Evolutionary conservation across 176 grass and related monocot genomes (phyloP).

Genomic region (Calamus simplicifolius): DNA sequence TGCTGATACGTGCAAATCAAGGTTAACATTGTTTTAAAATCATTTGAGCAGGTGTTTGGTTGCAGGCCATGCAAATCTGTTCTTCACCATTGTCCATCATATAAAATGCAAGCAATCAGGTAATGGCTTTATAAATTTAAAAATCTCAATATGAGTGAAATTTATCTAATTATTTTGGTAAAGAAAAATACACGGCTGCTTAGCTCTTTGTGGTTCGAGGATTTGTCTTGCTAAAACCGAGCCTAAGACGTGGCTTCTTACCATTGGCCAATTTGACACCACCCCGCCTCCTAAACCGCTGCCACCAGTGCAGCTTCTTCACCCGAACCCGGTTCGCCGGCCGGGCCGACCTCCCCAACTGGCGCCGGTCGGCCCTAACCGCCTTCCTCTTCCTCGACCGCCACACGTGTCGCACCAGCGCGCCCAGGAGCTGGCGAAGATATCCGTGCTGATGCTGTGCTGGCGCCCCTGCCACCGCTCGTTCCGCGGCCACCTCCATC

Average conservation of each 20-base stretch:
- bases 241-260: conserved; percentile 20
- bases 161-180: too few species aligned
- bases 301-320: conserved; percentile 59
- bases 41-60: too few species aligned
- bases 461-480: not conserved
- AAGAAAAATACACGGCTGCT: too few species aligned
- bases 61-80: too few species aligned
- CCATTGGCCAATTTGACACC: not conserved
- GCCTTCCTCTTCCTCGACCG: conserved; percentile 10
- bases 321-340: conserved; percentile 10
- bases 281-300: conserved; percentile 17
- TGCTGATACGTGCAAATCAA: too few species aligned
- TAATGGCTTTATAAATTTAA: too few species aligned
- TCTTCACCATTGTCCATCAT: too few species aligned
- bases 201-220: conserved; percentile 3
- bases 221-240: not conserved
- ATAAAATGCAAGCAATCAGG: too few species aligned
- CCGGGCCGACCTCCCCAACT: not conserved
- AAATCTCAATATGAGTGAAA: too few species aligned
- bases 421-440: conserved; percentile 21
- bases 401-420: conserved; percentile 24
- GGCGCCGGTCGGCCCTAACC: not conserved
- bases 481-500: not conserved
- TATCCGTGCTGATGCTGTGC: conserved; percentile 16
- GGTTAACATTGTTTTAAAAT: too few species aligned